Evolutionary conservation across 2,329 filamentous ascomycete species (phyloP), one percentile per base, ranked within the genome.

Genomic region (Aspergillus amoenus): DNA sequence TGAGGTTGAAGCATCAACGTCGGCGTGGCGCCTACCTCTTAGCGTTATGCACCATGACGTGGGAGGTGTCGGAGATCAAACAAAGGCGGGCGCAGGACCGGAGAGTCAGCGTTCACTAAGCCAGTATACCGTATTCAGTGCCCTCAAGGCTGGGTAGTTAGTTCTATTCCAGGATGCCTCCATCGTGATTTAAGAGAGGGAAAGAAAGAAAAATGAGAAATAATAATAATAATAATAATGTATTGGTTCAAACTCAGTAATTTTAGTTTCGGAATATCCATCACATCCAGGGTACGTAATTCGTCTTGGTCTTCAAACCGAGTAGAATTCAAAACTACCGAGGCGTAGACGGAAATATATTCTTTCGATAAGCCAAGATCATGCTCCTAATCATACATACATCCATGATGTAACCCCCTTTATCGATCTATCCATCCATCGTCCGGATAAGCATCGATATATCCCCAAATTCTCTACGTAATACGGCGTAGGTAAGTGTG

Each of bases 11-110:
- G 45, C 44, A 37, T 34, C 13, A 17, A n/a, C 30, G 32, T 34
- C 24, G 27, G 27, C 32, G 44, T 54, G 37, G 32, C 39, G 42
- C 21, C 2, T 17, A n/a, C 9, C 17, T 12, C 32, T 30, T 52
- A 39, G 54, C 24, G 34, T 30, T 45, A 56, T 56, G 55, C 55
- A 52, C 24, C 21, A 56, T 56, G 55, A 56, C 55, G 55, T 56
- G 48, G 55, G 55, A 52, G 55, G 34, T 22, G 42, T 42, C 15
- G 27, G 42, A 43, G 46, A 47, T 47, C 45, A 47, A 37, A 37
- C 45, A 47, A 37, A 37, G 9, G 40, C 40, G 40, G 40, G 27
- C 27, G 27, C 27, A 30, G 27, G 27, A 30, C 27, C 27, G 27
- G 3, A 30, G 27, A 11, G 27, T 30, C 27, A 1, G 27, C 27